Evolutionary conservation across 176 grass and related monocot species (phyloP).

Genomic region (Phoenix roebelenii): DNA sequence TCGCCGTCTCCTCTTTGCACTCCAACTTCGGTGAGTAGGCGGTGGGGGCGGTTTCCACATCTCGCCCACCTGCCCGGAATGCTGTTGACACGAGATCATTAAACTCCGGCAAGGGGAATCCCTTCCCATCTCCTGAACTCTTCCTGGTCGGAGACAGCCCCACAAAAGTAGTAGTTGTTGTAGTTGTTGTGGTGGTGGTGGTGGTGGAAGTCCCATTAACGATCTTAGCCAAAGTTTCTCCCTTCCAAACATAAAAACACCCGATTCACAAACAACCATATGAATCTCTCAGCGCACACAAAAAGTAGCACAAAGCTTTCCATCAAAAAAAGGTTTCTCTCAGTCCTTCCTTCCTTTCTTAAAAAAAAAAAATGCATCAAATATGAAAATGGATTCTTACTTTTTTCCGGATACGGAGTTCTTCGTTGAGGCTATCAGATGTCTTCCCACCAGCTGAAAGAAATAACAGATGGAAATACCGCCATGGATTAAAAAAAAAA

Average conservation of each 20-base stretch:
- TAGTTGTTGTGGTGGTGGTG: constrained; percentile 41
- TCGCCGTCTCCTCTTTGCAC: constrained; percentile 32
- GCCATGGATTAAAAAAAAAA: not conserved
- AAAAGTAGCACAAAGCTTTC: not conserved
- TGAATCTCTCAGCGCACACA: not conserved
- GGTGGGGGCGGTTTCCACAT: constrained; percentile 11
- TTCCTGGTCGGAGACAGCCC: constrained; percentile 41
- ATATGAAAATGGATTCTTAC: constrained; percentile 26
- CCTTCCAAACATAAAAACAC: constrained; percentile 31
- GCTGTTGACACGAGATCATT: constrained; percentile 56
- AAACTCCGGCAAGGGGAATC: constrained; percentile 71
- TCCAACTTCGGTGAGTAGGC: constrained; percentile 12
- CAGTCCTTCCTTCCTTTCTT: too few relatives aligned
- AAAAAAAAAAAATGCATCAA: constrained; percentile 6
- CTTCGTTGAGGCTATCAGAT: constrained; percentile 47
- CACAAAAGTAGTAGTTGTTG: constrained; percentile 26
- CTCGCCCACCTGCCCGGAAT: constrained; percentile 27
- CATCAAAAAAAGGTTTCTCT: not conserved
- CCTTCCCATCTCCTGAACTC: constrained; percentile 50
- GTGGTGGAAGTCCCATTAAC: constrained; percentile 44
- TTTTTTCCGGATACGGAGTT: constrained; percentile 43
- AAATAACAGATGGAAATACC: constrained; percentile 2
- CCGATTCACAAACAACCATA: constrained; percentile 3
- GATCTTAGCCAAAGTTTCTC: constrained; percentile 44
- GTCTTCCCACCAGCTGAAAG: constrained; percentile 16